phyloP scores from a whole-genome alignment of 2,329 filamentous ascomycete species.

The Phialophora verrucosa region DNA sequence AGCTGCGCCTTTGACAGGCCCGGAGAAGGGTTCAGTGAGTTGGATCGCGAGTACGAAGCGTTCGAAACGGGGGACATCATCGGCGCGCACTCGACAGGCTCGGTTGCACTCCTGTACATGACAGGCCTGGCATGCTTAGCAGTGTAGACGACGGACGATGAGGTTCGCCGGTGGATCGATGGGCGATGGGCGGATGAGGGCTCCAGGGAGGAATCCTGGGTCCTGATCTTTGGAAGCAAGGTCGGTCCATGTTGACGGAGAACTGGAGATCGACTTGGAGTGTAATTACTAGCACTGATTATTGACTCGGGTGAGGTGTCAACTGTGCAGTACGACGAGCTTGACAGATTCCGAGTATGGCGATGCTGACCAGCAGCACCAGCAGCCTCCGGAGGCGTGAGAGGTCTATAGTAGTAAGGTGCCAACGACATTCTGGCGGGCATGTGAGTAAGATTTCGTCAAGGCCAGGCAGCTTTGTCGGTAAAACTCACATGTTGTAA shows the following conservation, averaged over 20 bases:
- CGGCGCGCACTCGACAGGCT: conserved; percentile 52
- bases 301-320: conserved; percentile 73
- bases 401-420: conserved; percentile 51
- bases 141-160: conserved; percentile 50
- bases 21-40: conserved; percentile 38
- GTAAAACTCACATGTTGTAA: conserved; percentile 31
- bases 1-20: conserved; percentile 41
- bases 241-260: conserved; percentile 76
- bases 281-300: conserved; percentile 67
- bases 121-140: conserved; percentile 60
- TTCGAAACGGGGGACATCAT: conserved; percentile 55
- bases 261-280: conserved; percentile 73
- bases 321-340: conserved; percentile 64
- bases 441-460: conserved; percentile 20
- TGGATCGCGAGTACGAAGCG: conserved; percentile 40
- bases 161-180: conserved; percentile 26
- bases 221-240: conserved; percentile 82
- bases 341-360: conserved; percentile 68
- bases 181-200: conserved; percentile 22
- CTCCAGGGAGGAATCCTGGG: conserved; percentile 69
- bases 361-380: conserved; percentile 44
- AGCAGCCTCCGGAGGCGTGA: conserved; percentile 50
- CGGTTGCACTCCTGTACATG: conserved; percentile 53
- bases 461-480: conserved; percentile 23
- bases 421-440: conserved; percentile 49